Evolutionary conservation across 208 protist species (phyloP).

Genomic region (Zelonia costaricensis): DNA sequence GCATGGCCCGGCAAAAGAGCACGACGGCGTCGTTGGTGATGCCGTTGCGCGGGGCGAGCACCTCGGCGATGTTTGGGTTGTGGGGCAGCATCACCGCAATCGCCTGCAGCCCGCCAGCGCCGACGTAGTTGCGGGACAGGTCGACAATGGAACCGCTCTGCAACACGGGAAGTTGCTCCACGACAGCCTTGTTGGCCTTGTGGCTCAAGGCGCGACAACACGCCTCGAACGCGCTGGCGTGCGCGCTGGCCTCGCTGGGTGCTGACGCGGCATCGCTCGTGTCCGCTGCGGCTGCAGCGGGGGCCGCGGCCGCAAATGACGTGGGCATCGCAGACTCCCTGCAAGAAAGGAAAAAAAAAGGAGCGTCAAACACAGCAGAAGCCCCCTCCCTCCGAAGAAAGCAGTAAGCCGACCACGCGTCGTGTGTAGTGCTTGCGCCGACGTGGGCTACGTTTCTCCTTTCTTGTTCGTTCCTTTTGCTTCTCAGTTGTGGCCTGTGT

Average conservation of each 20-base stretch:
- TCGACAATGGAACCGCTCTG: conserved; percentile 47
- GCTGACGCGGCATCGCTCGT: background rate
- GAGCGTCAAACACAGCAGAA: too few relatives aligned
- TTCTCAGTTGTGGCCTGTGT: too few relatives aligned
- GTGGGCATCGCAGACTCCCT: background rate
- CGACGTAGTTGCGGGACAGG: conserved; percentile 73
- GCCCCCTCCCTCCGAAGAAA: too few relatives aligned
- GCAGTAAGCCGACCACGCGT: too few relatives aligned
- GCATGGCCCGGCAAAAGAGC: conserved; percentile 76
- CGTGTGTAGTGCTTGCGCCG: too few relatives aligned
- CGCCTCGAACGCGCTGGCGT: conserved; percentile 45
- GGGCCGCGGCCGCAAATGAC: background rate
- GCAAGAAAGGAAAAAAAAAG: too few relatives aligned
- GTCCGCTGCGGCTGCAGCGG: background rate
- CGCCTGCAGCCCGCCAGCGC: conserved; percentile 71
- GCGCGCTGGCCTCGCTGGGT: too few relatives aligned
- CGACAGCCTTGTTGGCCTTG: conserved; percentile 61
- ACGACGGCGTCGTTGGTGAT: conserved; percentile 84
- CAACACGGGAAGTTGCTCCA: conserved; percentile 38
- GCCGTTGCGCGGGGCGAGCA: conserved; percentile 62
- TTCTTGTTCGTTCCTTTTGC: too few relatives aligned
- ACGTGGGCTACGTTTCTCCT: too few relatives aligned
- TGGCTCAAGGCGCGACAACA: conserved; percentile 69
- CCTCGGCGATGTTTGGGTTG: conserved; percentile 51
- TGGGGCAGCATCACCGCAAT: conserved; percentile 65